Base-by-base conservation (phyloP, 257 asterid species). In the Gentiana macrophylla region DNA sequence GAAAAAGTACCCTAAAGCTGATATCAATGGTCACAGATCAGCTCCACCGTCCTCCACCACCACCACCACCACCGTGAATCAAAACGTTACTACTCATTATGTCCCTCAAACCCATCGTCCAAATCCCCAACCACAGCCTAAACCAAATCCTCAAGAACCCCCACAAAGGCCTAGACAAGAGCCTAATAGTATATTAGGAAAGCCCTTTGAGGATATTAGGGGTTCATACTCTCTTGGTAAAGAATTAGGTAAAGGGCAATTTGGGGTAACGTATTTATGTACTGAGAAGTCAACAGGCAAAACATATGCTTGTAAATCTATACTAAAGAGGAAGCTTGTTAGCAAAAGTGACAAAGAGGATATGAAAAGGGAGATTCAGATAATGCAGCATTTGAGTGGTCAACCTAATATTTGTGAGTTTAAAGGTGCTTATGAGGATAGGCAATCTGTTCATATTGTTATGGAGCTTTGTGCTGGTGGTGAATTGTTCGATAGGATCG, bases 381-480 rank as follows among this genome's bases (percentile, higher is more conserved):
- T 84, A 4, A 79, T 84, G 91, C 94, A 81, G 78, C 94, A 84
- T 61, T 68, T 84, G 53, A 81, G 91, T 52, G 94, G 94, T 37
- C 94, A 84, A 71, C 75, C 82, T 0, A 84, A 84, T 49, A 84
- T 84, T 9, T 90, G 77, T 3, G 94, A 84, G 52, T 84, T 84
- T 44, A 79, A 70, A 56, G 94, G 94, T 12, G 88, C 94, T 33
- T 82, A 73, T 61, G 94, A 84, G 77, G 94, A 81, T 66, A 73
- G 75, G 69, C 77, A 59, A 0, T 66, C 88, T 8, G 94, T 84
- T 56, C 94, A 84, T 67, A 70, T 84, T 49, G 79, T 84, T 1
- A 84, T 84, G 94, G 94, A 81, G 80, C 78, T 84, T 52, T 84
- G 94, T 64, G 80, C 79, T 5, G 94, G 94, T 6, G 94, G 94